These are phyloP conservation scores for Panicum hallii DNA, from an alignment of 202 grass and related monocot genomes.

Conservation along the genomic window DNA sequence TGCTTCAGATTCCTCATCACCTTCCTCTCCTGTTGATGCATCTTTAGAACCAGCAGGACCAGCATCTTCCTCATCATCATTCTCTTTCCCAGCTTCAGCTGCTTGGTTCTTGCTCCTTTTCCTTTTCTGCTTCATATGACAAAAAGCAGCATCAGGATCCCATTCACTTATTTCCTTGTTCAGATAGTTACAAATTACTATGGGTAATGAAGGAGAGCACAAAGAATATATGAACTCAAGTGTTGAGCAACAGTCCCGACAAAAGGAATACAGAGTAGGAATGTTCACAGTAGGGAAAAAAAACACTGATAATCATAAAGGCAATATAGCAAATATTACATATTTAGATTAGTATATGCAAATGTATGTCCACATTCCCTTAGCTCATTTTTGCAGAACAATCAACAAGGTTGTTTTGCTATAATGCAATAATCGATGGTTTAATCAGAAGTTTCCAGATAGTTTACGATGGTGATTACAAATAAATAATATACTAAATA, in stretches of 20 bases:
- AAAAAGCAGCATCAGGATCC: neutral
- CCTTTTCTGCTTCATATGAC: slow-evolving; percentile 57
- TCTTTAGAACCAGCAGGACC: slow-evolving; percentile 68
- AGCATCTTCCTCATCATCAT: slow-evolving; percentile 63
- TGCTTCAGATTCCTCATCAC: slow-evolving; percentile 54
- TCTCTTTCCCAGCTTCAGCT: slow-evolving; percentile 63
- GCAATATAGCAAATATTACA: neutral
- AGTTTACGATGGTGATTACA: neutral
- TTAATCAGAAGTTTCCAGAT: neutral
- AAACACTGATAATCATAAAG: neutral
- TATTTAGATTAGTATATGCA: neutral
- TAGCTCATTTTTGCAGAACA: neutral
- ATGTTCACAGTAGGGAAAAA: neutral
- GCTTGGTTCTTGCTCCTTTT: slow-evolving; percentile 58
- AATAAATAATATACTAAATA: neutral
- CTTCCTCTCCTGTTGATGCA: slow-evolving; percentile 60
- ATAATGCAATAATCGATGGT: neutral
- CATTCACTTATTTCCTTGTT: neutral
- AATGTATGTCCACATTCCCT: neutral
- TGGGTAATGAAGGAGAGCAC: neutral
- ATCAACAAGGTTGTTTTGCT: neutral
- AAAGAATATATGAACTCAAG: neutral
- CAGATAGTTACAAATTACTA: slow-evolving; percentile 5
- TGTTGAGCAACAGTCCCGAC: neutral
- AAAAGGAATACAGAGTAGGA: neutral